Conservation (phyloP, 2,329 filamentous ascomycete species). For the Alternaria sp. region DNA sequence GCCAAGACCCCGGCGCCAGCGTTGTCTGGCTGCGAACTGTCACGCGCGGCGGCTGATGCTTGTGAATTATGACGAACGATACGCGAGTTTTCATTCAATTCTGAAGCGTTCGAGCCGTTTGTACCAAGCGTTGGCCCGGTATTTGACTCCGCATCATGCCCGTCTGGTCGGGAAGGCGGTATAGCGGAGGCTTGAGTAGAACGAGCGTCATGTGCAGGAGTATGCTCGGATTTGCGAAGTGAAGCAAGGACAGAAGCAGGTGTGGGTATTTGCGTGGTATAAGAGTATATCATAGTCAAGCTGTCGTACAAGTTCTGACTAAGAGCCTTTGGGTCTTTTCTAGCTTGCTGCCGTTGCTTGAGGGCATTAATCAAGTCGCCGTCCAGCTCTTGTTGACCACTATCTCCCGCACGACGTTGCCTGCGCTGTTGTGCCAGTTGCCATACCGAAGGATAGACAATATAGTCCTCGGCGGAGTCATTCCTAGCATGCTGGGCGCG, state of each 20-base stretch:
- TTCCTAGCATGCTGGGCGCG: neutral
- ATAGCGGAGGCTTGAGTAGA: neutral
- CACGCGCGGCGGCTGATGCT: neutral
- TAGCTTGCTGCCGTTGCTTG: constrained; percentile 33
- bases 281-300: constrained; percentile 42
- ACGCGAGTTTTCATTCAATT: constrained; percentile 7
- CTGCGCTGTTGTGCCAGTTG: neutral
- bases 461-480: constrained; percentile 1
- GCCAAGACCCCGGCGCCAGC: constrained; percentile 19
- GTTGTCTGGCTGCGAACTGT: constrained; percentile 11
- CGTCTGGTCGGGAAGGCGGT: neutral
- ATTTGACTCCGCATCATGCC: neutral
- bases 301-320: constrained; percentile 63
- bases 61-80: constrained; percentile 19
- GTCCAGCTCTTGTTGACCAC: neutral
- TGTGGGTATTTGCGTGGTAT: constrained; percentile 40
- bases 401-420: neutral
- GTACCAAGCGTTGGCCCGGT: neutral
- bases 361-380: constrained; percentile 21
- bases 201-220: neutral
- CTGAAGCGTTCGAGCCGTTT: constrained; percentile 17
- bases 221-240: constrained; percentile 17
- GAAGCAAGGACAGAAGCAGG: constrained; percentile 29
- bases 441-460: constrained; percentile 9
- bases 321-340: constrained; percentile 67